Conservation (phyloP, 306 rosid species). For the Malus sieversii region DNA sequence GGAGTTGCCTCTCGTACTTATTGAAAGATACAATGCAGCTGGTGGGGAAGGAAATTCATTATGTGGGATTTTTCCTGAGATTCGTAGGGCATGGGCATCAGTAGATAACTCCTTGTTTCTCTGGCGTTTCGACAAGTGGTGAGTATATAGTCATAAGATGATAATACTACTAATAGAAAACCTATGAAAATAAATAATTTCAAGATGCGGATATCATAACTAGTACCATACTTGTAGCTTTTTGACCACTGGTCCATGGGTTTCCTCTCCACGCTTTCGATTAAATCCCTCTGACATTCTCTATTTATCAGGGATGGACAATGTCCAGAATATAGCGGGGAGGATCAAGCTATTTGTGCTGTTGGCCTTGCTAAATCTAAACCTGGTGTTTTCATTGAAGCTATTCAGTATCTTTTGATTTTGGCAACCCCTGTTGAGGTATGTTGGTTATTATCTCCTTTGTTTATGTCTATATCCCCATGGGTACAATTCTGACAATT, state of each 20-base stretch:
- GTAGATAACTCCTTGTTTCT: conserved; percentile 89
- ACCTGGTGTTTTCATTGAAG: conserved; percentile 90
- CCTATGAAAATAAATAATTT: not conserved
- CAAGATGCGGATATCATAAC: not conserved
- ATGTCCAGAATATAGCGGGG: conserved; percentile 86
- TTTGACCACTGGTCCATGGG: not conserved
- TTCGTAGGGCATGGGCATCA: conserved; percentile 94
- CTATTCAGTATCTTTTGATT: conserved; percentile 80
- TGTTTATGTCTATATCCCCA: not conserved
- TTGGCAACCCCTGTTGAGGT: conserved; percentile 94
- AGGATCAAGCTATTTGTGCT: conserved; percentile 98
- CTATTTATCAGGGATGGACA: conserved; percentile 80
- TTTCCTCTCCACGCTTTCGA: conserved; percentile 7
- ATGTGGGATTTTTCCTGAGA: conserved; percentile 94
- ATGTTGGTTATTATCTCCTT: conserved; percentile 10
- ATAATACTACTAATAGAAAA: not conserved
- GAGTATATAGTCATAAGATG: conserved; percentile 17
- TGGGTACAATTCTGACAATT: not conserved
- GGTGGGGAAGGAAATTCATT: conserved; percentile 98
- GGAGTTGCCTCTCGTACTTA: conserved; percentile 87
- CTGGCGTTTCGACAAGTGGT: conserved; percentile 98
- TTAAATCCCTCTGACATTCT: conserved; percentile 19
- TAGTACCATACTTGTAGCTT: not conserved
- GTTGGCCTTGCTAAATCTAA: conserved; percentile 87
- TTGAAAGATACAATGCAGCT: conserved; percentile 89